phyloP scores from a whole-genome alignment of 331 rosid species.

The Erythrophleum ivorense region DNA sequence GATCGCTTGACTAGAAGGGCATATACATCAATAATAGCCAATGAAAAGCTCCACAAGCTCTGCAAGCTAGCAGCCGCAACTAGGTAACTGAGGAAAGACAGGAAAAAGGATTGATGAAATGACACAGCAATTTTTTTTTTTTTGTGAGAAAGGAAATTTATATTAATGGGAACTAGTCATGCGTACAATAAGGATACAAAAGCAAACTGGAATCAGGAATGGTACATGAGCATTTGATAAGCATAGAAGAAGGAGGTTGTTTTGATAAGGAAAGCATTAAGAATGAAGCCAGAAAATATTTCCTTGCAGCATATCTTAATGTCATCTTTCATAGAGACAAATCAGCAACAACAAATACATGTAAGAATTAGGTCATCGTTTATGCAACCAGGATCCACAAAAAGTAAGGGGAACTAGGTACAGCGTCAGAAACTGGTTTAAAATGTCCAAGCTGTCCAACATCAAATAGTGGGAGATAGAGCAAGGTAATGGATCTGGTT shows the following conservation, averaged over 20 bases:
- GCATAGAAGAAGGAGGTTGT: background rate
- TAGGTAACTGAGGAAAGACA: slow-evolving; percentile 65
- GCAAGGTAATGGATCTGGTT: background rate
- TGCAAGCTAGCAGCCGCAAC: slow-evolving; percentile 86
- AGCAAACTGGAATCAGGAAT: too few species aligned
- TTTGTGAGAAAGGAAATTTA: too few species aligned
- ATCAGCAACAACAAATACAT: background rate
- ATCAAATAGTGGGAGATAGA: background rate
- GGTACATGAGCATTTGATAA: slow-evolving; percentile 17
- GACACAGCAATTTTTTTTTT: background rate
- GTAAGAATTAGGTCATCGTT: background rate
- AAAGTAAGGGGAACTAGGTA: background rate
- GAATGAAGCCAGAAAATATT: slow-evolving; percentile 18
- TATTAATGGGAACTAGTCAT: too few species aligned
- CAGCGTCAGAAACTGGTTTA: slow-evolving; percentile 1
- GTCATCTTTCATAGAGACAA: slow-evolving; percentile 4
- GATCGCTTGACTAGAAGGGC: slow-evolving; percentile 80
- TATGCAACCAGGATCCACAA: slow-evolving; percentile 14
- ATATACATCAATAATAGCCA: slow-evolving; percentile 74
- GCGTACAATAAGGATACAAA: too few species aligned
- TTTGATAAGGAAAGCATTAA: background rate
- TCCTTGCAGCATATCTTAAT: slow-evolving; percentile 3
- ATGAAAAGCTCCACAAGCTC: slow-evolving; percentile 71
- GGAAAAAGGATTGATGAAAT: slow-evolving; percentile 20
- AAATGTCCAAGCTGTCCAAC: slow-evolving; percentile 24